Base-by-base conservation (phyloP, 495 filamentous ascomycete species). In the Talaromyces nanjingensis region DNA sequence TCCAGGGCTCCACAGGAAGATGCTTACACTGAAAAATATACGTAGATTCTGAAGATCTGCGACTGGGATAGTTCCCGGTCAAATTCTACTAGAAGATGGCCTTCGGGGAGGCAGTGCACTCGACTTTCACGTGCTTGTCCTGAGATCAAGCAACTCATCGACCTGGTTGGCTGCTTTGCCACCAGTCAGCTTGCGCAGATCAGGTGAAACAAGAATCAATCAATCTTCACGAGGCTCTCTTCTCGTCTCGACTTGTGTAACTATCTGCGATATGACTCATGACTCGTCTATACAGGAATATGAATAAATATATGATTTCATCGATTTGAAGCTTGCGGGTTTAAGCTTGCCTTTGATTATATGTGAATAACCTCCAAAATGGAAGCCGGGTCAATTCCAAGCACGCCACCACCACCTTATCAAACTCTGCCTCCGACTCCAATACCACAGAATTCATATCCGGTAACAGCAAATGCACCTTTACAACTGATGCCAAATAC, bases 341-440 rank as follows among this genome's bases (percentile, higher is more conserved):
- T 31, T 24, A 56, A n/a, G 14, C 11, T 57, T 16, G 31, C 2
- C 24, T 31, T 27, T n/a, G 16, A 33, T 6, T 8, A 1, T n/a
- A 3, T 59, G 22, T 37, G 22, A 24, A 31, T 8, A 49, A 45
- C 11, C 24, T 12, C 1, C 25, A 25, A 2, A 49, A 62, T 31
- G 20, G 39, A 53, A 33, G 12, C 14, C 16, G 25, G 20, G 27
- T 29, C 24, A 7, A 31, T 33, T 33, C 60, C 39, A 16, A 31
- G 20, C 16, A 62, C 47, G n/a, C 60, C 60, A 12, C 60, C 60
- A 9, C 60, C 60, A 20, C 60, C 60, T 18, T 62, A 62, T 22
- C 60, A 62, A 24, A 62, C 45, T 34, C 45, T 53, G 11, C 60
- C 60, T 54, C 47, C 60, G 20, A 54, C 60, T n/a, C 45, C 60